Base-by-base conservation (phyloP, 768 basidiomycete genomes). In the Suillus discolor region DNA sequence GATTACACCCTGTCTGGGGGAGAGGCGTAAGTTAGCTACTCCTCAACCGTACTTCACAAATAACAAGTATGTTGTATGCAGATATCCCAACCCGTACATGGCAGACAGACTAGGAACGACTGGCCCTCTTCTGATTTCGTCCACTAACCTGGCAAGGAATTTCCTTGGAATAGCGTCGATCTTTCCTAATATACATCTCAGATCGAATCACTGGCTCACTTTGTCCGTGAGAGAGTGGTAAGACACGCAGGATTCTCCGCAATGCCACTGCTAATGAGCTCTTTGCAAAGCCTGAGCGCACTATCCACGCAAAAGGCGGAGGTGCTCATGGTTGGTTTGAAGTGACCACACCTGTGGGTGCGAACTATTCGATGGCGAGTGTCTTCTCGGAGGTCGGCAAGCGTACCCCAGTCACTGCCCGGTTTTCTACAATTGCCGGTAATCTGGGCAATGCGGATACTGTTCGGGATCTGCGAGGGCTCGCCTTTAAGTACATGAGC, bases 381-480 rank as follows among this genome's bases (percentile, higher is more conserved):
- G 61, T 69, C 34, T 70, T 70, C 23, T 61, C 69, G 44, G 64
- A 65, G 11, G 36, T 70, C 7, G 69, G 69, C 38, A 70, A 70
- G 61, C 68, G 68, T 39, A 70, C 69, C 23, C 63, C 68, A 1
- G 61, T 70, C 41, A 69, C 69, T 23, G 69, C 15, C 8, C 80
- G 87, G 20, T 85, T 87, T 75, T 83, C 81, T 39, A 89, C 87
- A 38, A 87, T 88, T 54, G 78, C 79, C 16, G 85, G 86, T n/a
- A 81, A 83, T 18, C 72, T 79, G 53, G 86, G 86, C 18, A 79
- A 79, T 28, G 79, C 84, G 1, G 86, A 87, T 68, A 73, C 74
- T 59, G 77, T 81, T 38, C 74, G 85, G 41, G 85, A 88, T 64
- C 81, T 85, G 6, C 78, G 86, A 65, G 87, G 87, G 1, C 84